Conservation (phyloP, 108 stramenopile genomes). For the Stephanodiscus minutulus region DNA sequence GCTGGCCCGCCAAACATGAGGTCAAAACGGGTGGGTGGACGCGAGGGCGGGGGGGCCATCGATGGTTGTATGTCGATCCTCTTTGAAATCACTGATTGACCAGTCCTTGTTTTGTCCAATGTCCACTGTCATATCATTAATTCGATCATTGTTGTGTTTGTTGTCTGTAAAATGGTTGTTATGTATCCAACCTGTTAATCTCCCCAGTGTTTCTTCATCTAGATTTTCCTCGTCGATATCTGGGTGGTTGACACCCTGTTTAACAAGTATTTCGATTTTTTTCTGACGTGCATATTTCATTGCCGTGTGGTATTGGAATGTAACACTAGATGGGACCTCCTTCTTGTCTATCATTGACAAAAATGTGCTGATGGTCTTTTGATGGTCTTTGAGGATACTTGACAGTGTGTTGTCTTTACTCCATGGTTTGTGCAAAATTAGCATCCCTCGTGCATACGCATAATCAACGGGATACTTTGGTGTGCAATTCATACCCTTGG, state of each 20-base stretch:
- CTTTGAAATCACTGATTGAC: not conserved
- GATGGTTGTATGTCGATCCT: not conserved
- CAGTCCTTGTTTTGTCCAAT: not conserved
- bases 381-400: no score
- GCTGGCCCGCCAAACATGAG: no score
- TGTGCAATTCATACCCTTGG: conserved; percentile 4
- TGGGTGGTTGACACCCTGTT: no score
- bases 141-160: not conserved
- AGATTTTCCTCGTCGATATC: no score
- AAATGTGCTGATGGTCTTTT: conserved; percentile 1
- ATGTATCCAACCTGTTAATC: not conserved
- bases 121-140: not conserved
- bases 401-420: not conserved
- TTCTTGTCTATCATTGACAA: not conserved
- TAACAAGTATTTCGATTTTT: not conserved
- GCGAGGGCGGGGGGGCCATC: no score
- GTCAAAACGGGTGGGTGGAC: no score
- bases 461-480: conserved; percentile 10
- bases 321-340: not conserved
- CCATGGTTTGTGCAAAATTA: conserved; percentile 29
- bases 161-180: not conserved
- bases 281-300: not conserved
- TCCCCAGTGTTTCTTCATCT: no score
- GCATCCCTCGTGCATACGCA: conserved; percentile 18
- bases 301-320: not conserved